phyloP scores from a whole-genome alignment of 768 basidiomycete species.

The Stropharia rugosoannulata region DNA sequence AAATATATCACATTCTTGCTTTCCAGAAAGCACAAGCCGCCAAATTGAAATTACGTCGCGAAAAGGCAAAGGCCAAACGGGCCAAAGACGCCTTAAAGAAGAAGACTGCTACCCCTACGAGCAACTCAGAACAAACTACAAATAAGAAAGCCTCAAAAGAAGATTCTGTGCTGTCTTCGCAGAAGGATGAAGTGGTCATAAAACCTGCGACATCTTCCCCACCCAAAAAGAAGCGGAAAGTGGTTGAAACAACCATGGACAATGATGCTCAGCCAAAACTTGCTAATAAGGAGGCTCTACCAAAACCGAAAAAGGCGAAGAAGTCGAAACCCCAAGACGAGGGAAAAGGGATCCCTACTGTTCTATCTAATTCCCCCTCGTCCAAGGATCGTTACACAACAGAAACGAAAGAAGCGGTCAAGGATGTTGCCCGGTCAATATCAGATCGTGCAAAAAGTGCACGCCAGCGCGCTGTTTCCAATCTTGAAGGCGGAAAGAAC shows the following conservation, averaged over 20 bases:
- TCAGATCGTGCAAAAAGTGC: slow-evolving; percentile 36
- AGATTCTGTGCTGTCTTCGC: neutral
- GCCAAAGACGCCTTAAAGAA: slow-evolving; percentile 26
- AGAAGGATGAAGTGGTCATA: neutral
- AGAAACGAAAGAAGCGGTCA: slow-evolving; percentile 19
- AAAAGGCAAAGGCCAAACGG: slow-evolving; percentile 46
- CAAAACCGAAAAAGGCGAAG: neutral
- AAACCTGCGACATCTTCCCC: neutral
- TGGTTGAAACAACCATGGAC: neutral
- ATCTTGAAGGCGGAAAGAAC: slow-evolving; percentile 11
- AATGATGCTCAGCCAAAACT: neutral
- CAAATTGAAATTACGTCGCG: slow-evolving; percentile 45
- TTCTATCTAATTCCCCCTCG: neutral
- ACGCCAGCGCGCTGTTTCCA: slow-evolving; percentile 26
- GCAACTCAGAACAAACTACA: neutral
- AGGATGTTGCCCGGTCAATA: slow-evolving; percentile 35
- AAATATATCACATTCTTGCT: neutral
- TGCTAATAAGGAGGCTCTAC: neutral
- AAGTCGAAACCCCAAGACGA: slow-evolving; percentile 4
- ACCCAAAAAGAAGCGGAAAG: slow-evolving; percentile 25
- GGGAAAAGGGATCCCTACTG: neutral
- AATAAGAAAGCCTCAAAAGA: neutral
- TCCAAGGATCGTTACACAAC: neutral
- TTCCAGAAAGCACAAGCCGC: slow-evolving; percentile 47
- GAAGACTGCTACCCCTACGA: neutral